A percentile compares a stretch with the other conserved stretches of the same genome.
These are phyloP conservation scores for Hura crepitans DNA, from an alignment of 441 rosid species.

Conservation along the genomic window DNA sequence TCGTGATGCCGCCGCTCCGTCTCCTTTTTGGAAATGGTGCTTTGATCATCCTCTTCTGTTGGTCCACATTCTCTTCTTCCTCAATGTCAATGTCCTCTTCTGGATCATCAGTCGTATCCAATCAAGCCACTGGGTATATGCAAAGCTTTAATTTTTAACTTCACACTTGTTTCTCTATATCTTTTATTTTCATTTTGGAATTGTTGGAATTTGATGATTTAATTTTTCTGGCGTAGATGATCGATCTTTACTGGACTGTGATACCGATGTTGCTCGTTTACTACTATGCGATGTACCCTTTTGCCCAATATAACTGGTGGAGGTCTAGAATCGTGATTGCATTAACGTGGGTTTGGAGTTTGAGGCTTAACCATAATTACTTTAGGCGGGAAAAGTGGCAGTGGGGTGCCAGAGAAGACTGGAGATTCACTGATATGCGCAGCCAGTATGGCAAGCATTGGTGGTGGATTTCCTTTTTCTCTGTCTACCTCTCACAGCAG, in stretches of 20 bases:
- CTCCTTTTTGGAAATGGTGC: constrained; percentile 62
- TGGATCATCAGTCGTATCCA: constrained; percentile 75
- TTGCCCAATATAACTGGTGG: constrained; percentile 49
- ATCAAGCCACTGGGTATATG: constrained; percentile 77
- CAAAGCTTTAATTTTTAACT: not conserved
- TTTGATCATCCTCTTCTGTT: constrained; percentile 66
- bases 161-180: not conserved
- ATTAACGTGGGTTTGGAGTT: constrained; percentile 76
- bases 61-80: constrained; percentile 76
- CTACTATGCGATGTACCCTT: constrained; percentile 68
- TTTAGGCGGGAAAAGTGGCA: constrained; percentile 93
- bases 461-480: constrained; percentile 94
- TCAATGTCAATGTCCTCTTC: constrained; percentile 85
- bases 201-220: not conserved
- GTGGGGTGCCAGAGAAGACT: constrained; percentile 94
- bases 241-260: constrained; percentile 91
- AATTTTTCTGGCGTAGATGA: constrained; percentile 50
- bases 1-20: constrained; percentile 19
- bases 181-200: not conserved
- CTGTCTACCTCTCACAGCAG: constrained; percentile 86
- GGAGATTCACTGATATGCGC: constrained; percentile 81
- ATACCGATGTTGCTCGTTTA: constrained; percentile 77
- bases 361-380: constrained; percentile 79
- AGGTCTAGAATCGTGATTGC: constrained; percentile 57
- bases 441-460: constrained; percentile 73